These are phyloP conservation scores for Eryngium alpinum DNA, from an alignment of 140 eudicot species.

Conservation along the genomic window DNA sequence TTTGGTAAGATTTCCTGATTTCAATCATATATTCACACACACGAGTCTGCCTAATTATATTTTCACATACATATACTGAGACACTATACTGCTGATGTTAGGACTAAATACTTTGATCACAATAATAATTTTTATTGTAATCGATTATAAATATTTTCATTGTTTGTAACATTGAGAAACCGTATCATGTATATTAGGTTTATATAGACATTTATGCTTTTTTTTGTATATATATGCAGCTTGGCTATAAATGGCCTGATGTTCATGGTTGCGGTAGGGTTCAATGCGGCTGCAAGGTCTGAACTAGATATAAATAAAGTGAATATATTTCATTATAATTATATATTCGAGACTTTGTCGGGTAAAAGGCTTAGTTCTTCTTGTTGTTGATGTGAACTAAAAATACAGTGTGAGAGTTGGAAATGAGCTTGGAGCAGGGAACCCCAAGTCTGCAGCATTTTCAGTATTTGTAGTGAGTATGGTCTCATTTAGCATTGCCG, in stretches of 20 bases:
- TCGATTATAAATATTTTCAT: too few species aligned
- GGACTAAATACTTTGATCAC: too few species aligned
- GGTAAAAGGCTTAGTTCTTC: too few species aligned
- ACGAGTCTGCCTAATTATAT: too few species aligned
- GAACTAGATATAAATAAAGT: neutral
- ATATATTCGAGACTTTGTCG: too few species aligned
- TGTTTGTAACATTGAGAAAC: too few species aligned
- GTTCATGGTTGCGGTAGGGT: constrained; percentile 75
- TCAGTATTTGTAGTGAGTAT: constrained; percentile 49
- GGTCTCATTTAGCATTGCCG: constrained; percentile 40
- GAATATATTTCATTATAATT: neutral
- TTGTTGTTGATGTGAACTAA: too few species aligned
- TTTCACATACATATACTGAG: neutral
- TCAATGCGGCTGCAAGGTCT: constrained; percentile 86
- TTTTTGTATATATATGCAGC: constrained; percentile 32
- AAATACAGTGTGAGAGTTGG: constrained; percentile 65
- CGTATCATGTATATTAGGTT: neutral
- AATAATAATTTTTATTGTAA: too few species aligned
- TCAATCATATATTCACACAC: neutral
- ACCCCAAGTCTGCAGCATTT: constrained; percentile 66
- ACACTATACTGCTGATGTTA: too few species aligned
- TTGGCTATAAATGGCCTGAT: constrained; percentile 40
- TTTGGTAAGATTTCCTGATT: constrained; percentile 38
- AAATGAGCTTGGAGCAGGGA: constrained; percentile 79
- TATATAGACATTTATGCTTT: neutral